Conservation (phyloP, 2,329 filamentous ascomycete genomes). For the Ceratocystis papillata region DNA sequence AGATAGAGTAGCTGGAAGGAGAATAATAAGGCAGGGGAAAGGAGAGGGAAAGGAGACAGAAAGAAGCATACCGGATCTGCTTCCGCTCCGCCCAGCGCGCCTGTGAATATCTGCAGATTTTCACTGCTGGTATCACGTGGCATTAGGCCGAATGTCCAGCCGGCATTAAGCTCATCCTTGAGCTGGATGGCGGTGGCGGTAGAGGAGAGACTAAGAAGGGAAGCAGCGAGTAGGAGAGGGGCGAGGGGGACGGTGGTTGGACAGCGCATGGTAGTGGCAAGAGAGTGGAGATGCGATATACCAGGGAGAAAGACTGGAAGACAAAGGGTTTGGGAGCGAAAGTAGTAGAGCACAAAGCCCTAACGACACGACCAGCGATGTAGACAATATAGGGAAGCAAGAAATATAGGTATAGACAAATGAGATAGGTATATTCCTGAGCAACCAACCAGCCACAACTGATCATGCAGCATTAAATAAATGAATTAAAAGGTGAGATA, state of each 20-base stretch:
- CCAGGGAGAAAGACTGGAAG: too few relatives aligned
- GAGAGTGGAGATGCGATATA: background rate
- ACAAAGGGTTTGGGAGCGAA: too few relatives aligned
- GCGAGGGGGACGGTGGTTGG: background rate
- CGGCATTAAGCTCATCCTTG: conserved; percentile 31
- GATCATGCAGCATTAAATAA: too few relatives aligned
- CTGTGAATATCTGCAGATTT: conserved; percentile 37
- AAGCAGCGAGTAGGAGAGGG: background rate
- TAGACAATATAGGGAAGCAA: too few relatives aligned
- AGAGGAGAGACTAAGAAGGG: conserved; percentile 14
- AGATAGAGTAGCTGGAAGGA: background rate
- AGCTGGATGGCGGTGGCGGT: conserved; percentile 27
- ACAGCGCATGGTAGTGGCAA: background rate
- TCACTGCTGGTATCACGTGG: conserved; percentile 29
- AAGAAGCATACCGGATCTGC: conserved; percentile 27
- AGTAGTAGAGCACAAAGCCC: too few relatives aligned
- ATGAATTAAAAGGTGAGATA: too few relatives aligned
- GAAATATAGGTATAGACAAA: too few relatives aligned
- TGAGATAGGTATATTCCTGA: too few relatives aligned
- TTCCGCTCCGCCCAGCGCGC: conserved; percentile 33
- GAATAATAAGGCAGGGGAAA: background rate
- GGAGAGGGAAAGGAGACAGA: background rate
- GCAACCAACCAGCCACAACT: too few relatives aligned
- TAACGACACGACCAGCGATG: too few relatives aligned
- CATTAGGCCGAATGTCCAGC: conserved; percentile 33